Percentiles rank a stretch among this genome's conserved stretches.
Conservation (phyloP, 73 alveolate genomes). For the Stentor roeselii region DNA sequence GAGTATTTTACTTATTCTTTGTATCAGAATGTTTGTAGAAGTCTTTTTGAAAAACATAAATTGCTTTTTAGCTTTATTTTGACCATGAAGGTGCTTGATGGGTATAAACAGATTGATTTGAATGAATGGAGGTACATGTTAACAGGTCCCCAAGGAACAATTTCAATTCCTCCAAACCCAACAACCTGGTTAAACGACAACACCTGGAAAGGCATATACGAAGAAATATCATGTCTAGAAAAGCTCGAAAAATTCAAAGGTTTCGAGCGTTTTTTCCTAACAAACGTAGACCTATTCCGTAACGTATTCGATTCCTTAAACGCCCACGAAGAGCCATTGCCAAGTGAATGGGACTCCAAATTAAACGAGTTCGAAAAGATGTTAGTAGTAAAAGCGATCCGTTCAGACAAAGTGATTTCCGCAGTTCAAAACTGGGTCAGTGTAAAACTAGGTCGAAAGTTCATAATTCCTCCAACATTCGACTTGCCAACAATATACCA, state of each 20-base stretch:
- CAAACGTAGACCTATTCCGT: slow-evolving; percentile 71
- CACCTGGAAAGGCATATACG: slow-evolving; percentile 95
- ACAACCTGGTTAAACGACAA: slow-evolving; percentile 97
- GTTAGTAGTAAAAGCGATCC: slow-evolving; percentile 83
- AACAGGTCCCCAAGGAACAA: slow-evolving; percentile 97
- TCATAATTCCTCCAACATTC: slow-evolving; percentile 99
- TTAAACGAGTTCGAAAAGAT: slow-evolving; percentile 84
- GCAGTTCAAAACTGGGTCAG: slow-evolving; percentile 90
- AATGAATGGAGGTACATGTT: slow-evolving; percentile 84
- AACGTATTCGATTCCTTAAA: slow-evolving; percentile 82
- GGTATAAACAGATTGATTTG: slow-evolving; percentile 61
- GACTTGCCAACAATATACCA: slow-evolving; percentile 96
- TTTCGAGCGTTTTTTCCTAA: slow-evolving; percentile 76
- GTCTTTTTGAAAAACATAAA: slow-evolving; percentile 98
- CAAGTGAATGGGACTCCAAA: slow-evolving; percentile 94
- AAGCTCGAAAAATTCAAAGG: slow-evolving; percentile 85
- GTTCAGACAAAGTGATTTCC: slow-evolving; percentile 92
- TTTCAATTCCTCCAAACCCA: slow-evolving; percentile 88
- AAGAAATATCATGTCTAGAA: slow-evolving; percentile 86
- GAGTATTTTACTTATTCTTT: slow-evolving; percentile 93
- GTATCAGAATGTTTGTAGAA: slow-evolving; percentile 98
- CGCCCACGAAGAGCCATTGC: slow-evolving; percentile 88
- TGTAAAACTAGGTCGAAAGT: slow-evolving; percentile 92
- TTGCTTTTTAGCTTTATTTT: slow-evolving; percentile 95
- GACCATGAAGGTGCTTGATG: slow-evolving; percentile 85